Base-by-base conservation (phyloP, 306 rosid species). In the Prunus mume region DNA sequence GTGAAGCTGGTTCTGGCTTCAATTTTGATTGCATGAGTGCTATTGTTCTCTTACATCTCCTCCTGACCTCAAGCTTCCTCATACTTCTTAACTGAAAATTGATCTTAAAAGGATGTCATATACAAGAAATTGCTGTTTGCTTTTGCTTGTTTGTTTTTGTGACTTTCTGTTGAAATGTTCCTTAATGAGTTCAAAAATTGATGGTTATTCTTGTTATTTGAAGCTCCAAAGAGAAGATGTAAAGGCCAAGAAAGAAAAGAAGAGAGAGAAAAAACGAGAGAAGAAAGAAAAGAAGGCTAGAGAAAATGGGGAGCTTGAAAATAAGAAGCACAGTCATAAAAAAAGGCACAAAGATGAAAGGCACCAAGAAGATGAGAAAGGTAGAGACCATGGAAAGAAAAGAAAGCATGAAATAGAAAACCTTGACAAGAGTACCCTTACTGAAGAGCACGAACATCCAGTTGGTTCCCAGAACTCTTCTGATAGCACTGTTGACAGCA, bases 391-490 rank as follows among this genome's bases (percentile, higher is more conserved):
- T 66, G 78, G n/a, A 32, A 65, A 81, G 60, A 66, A 68, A 55
- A 72, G 71, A 47, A 54, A 71, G 19, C 52, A 30, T 15, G 74
- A 71, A 70, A 20, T 78, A 34, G 74, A 81, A 34, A 28, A 34
- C 63, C 47, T 76, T 20, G 85, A 81, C 78, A 71, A 65, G 74
- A 76, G 78, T 67, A 65, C 63, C 65, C 57, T 81, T 18, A 81
- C 85, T 2, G 85, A 81, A 72, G 81, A 72, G 65, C 73, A 79
- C 1, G 82, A 71, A 55, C 78, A 65, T 9, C 78, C 78, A 0
- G 81, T 65, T 65, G 81, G 74, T 57, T 76, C 85, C 69, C 78
- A 81, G 43, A 76, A 81, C 64, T 80, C 84, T 43, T 69, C 73
- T 51, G 77, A 80, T 54, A 80, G 80, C 47, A 80, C 80, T 18